Conservation (phyloP, 441 rosid species). For the Syzygium malaccense region DNA sequence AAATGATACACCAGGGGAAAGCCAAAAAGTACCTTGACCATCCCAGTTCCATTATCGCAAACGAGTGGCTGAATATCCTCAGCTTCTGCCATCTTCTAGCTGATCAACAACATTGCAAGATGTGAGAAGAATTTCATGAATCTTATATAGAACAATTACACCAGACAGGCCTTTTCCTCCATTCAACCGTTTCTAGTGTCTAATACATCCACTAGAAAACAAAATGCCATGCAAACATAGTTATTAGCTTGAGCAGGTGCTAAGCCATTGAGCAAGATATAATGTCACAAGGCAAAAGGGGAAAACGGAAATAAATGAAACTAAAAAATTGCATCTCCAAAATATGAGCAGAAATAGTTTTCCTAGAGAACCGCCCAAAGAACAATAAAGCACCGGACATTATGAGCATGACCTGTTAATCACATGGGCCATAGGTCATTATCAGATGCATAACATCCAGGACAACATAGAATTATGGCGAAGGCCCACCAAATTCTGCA, state of each 20-base stretch:
- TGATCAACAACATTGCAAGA: background rate
- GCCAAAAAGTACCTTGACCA: background rate
- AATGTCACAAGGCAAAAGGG: background rate
- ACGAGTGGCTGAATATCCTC: background rate
- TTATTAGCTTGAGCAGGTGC: background rate
- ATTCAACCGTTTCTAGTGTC: background rate
- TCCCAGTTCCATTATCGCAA: background rate
- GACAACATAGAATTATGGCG: background rate
- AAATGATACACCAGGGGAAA: background rate
- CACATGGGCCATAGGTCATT: background rate
- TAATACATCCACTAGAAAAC: background rate
- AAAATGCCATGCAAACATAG: background rate
- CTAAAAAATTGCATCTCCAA: background rate
- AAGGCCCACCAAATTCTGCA: background rate
- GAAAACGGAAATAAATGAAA: background rate
- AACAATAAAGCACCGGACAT: background rate
- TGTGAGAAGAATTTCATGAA: background rate
- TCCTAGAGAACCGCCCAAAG: background rate
- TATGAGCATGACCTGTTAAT: background rate
- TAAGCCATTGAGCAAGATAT: background rate
- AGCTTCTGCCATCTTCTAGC: conserved; percentile 1
- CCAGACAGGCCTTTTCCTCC: background rate
- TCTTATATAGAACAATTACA: background rate
- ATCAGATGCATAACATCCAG: background rate
- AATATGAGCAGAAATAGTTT: background rate